Base-by-base conservation (phyloP, 352 stramenopile genomes). In the Phytophthora kernoviae region DNA sequence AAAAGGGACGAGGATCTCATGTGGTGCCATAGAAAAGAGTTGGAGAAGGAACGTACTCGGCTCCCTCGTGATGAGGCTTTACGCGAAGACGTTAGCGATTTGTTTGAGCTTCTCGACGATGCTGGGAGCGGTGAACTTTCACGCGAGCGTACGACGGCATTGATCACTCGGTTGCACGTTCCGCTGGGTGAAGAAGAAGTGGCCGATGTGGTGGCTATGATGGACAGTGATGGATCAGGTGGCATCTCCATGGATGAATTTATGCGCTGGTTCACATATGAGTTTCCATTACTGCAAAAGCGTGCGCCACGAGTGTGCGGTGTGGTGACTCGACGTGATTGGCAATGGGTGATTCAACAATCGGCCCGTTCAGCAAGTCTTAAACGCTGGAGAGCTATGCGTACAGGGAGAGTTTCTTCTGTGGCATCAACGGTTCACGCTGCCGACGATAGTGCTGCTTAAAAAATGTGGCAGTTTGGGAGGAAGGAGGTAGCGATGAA, bases 121-220 rank as follows among this genome's bases (percentile, higher is more conserved):
- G 67, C 57, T 18, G 77, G 77, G 1, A 62, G 53, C 12, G 75
- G 78, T 2, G 82, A 89, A 58, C 54, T 90, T 2, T 79, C 68
- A 6, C 59, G 78, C 11, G 78, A 87, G 5, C 54, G 58, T 10
- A 84, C 69, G 1, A 62, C 60, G 11, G 78, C 74, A 39, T 55
- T 91, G 26, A 88, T 89, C 40, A 69, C 45, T 46, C 68, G 76
- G 0, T 47, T 94, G 42, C 81, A 81, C 36, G 70, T 94, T 15
- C 82, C 84, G 5, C 51, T 94, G 27, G 69, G 68, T 9, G 43
- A 51, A 12, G 74, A 79, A 1, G 84, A 94, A 33, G 52, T 71
- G 0, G 67, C 78, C 8, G 84, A 92, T 52, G 84, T 92, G 8
- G 73, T 92, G 15, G 73, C 73, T 11, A 94, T 94, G 84, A 94